Evolutionary conservation across 768 basidiomycete genomes (phyloP).

Genomic region (Lactifluus piperatus): DNA sequence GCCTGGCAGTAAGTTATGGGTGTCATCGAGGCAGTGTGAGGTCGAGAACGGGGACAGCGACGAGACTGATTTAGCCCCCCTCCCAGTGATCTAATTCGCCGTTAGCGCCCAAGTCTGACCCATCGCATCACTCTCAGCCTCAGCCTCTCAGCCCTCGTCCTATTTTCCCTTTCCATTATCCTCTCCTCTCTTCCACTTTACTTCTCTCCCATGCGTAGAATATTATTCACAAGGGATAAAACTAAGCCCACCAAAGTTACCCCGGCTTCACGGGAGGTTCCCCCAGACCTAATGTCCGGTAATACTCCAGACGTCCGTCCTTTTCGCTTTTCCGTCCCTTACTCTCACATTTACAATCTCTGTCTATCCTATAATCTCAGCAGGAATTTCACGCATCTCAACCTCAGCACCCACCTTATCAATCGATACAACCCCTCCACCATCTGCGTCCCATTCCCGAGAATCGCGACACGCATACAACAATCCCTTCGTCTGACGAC

Average conservation of each 20-base stretch:
- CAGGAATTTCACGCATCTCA: constrained; percentile 11
- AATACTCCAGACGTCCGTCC: constrained; percentile 24
- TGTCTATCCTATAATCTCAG: neutral
- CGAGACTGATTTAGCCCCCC: no score
- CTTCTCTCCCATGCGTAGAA: constrained; percentile 42
- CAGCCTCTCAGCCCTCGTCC: no score
- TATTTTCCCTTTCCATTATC: neutral
- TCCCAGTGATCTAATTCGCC: neutral
- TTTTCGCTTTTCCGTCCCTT: neutral
- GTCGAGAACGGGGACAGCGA: no score
- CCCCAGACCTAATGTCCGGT: constrained; percentile 26
- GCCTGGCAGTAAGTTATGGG: no score
- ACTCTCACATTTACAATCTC: neutral
- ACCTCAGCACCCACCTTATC: neutral
- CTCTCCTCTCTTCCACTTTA: neutral
- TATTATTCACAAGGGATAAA: constrained; percentile 48
- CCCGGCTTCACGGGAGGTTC: constrained; percentile 22
- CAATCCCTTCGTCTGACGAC: constrained; percentile 29
- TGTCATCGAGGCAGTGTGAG: no score
- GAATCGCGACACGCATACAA: constrained; percentile 19
- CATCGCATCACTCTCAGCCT: constrained; percentile 2
- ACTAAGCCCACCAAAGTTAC: constrained; percentile 30
- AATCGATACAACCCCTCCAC: constrained; percentile 4
- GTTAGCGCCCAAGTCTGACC: constrained; percentile 3
- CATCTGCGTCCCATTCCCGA: constrained; percentile 11